These are phyloP conservation scores for Neoboletus subvelutipes DNA, from an alignment of 768 basidiomycete genomes.

Conservation along the genomic window DNA sequence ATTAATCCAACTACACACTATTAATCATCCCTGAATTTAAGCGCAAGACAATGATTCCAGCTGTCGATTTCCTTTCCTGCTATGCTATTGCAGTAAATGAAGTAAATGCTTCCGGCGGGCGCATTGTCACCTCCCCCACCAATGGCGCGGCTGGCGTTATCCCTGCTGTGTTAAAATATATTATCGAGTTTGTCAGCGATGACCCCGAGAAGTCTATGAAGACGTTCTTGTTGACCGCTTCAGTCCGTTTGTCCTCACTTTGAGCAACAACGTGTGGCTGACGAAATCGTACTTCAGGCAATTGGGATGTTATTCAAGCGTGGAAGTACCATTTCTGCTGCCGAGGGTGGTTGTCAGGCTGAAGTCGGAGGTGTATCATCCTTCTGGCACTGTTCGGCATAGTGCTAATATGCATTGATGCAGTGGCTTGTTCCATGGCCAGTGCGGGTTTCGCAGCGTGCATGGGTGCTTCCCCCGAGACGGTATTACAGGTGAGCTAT, in stretches of 20 bases:
- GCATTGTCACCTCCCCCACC: slow-evolving; percentile 93
- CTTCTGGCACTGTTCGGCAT: background rate
- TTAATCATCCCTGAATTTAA: slow-evolving; percentile 28
- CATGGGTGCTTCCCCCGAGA: slow-evolving; percentile 88
- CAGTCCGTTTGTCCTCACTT: slow-evolving; percentile 46
- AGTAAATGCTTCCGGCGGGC: slow-evolving; percentile 88
- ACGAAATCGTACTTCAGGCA: slow-evolving; percentile 46
- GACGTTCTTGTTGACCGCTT: slow-evolving; percentile 88
- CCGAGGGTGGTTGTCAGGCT: slow-evolving; percentile 93
- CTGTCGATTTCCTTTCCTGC: slow-evolving; percentile 89
- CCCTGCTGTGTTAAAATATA: slow-evolving; percentile 88
- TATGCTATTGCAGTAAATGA: slow-evolving; percentile 97
- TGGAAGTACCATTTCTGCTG: slow-evolving; percentile 94
- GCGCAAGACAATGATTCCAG: slow-evolving; percentile 86
- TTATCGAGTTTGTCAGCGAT: slow-evolving; percentile 89
- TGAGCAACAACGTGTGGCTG: background rate
- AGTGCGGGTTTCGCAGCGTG: slow-evolving; percentile 92
- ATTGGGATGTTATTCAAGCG: slow-evolving; percentile 96
- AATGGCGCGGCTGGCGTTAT: slow-evolving; percentile 95
- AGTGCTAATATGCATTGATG: slow-evolving; percentile 1
- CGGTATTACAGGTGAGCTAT: slow-evolving; percentile 63
- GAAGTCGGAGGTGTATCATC: slow-evolving; percentile 78
- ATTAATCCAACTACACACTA: background rate
- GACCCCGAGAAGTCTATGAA: slow-evolving; percentile 84
- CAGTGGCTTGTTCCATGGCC: slow-evolving; percentile 95